These are phyloP conservation scores for Ambrosiella xylebori DNA, from an alignment of 2,329 filamentous ascomycete genomes.

Conservation along the genomic window DNA sequence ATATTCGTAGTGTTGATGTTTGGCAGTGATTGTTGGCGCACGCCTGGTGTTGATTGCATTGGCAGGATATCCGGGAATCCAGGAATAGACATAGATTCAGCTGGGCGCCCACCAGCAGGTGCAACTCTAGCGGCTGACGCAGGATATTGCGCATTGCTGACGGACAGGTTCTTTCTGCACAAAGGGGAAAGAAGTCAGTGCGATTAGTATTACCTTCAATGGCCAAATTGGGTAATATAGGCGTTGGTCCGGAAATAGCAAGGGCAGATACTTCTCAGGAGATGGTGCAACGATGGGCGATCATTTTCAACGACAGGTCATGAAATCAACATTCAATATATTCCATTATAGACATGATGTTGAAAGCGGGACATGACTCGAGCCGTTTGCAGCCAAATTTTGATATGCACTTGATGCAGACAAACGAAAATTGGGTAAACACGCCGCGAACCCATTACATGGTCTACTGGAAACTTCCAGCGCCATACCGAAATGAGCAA, in stretches of 20 bases:
- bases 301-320: not conserved
- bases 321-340: not conserved
- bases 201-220: constrained; percentile 1
- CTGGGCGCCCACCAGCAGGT: not conserved
- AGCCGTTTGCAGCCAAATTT: too few relatives aligned
- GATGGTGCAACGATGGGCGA: not conserved
- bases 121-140: not conserved
- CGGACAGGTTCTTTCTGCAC: constrained; percentile 2
- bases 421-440: not conserved
- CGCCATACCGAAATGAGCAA: not conserved
- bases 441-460: not conserved
- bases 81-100: not conserved
- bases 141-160: not conserved
- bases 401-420: too few relatives aligned
- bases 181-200: not conserved
- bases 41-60: not conserved
- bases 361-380: too few relatives aligned
- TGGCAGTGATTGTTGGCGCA: not conserved
- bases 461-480: not conserved
- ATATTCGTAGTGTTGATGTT: not conserved
- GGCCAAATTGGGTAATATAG: constrained; percentile 2
- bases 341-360: too few relatives aligned
- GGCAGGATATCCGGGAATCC: not conserved
- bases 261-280: not conserved
- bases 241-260: constrained; percentile 1